These are phyloP conservation scores for Camelina hispida DNA, from an alignment of 345 rosid species.

Conservation along the genomic window DNA sequence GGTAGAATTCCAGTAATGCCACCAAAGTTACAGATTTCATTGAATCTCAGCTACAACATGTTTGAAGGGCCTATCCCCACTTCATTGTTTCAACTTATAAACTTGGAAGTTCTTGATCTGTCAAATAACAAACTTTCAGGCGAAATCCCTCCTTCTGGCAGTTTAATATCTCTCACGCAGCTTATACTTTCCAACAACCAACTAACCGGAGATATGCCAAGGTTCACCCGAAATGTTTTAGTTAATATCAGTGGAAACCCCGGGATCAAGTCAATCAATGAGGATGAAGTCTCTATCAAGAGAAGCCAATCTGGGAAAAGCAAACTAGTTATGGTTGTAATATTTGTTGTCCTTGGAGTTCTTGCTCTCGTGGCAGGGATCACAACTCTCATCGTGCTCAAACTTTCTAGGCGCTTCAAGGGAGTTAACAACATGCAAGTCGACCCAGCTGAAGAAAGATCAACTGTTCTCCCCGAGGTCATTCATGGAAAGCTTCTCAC, in stretches of 20 bases:
- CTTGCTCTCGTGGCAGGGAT: constrained; percentile 44
- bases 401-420: constrained; percentile 51
- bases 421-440: constrained; percentile 53
- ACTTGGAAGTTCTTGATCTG: constrained; percentile 79
- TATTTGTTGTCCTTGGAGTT: constrained; percentile 49
- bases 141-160: constrained; percentile 48
- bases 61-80: constrained; percentile 59
- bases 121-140: constrained; percentile 67
- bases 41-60: constrained; percentile 76
- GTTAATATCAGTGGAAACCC: constrained; percentile 52
- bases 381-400: constrained; percentile 39
- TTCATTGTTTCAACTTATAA: constrained; percentile 41
- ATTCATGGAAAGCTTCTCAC: constrained; percentile 66
- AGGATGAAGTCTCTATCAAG: background rate
- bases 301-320: constrained; percentile 12
- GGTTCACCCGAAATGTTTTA: constrained; percentile 38
- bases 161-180: constrained; percentile 49
- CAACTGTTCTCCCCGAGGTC: constrained; percentile 57
- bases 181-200: constrained; percentile 67
- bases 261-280: constrained; percentile 1
- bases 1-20: constrained; percentile 74
- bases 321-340: constrained; percentile 46
- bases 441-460: constrained; percentile 45
- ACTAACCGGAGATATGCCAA: constrained; percentile 56
- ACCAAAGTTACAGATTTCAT: constrained; percentile 57